Percentiles rank a stretch among this genome's conserved stretches.
Conservation (phyloP, 2,329 filamentous ascomycete species). For the Beauveria sp. region DNA sequence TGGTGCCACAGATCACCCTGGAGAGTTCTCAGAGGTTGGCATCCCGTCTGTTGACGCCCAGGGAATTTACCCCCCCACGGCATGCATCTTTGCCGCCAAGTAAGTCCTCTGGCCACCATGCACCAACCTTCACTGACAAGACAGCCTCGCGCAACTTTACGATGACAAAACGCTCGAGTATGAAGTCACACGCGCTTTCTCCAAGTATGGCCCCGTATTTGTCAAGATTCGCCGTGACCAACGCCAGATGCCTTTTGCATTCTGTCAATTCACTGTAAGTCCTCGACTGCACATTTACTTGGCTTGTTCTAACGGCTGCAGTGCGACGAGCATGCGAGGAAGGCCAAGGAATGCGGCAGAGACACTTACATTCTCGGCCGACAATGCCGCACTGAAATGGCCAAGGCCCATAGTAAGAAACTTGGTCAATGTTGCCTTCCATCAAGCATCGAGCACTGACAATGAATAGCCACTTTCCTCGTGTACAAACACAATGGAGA, state of each 20-base stretch:
- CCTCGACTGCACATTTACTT: not conserved
- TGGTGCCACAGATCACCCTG: not conserved
- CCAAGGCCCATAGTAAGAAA: conserved; percentile 48
- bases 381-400: conserved; percentile 51
- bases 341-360: conserved; percentile 39
- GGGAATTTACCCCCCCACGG: conserved; percentile 42
- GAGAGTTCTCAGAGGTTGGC: not conserved
- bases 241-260: conserved; percentile 54
- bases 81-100: conserved; percentile 61
- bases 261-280: conserved; percentile 55
- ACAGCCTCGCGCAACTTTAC: conserved; percentile 43
- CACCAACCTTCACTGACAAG: conserved; percentile 11
- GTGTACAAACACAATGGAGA: conserved; percentile 32
- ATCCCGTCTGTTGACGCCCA: conserved; percentile 28
- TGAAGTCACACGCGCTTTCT: conserved; percentile 46
- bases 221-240: conserved; percentile 56
- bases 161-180: conserved; percentile 44
- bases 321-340: conserved; percentile 40
- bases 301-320: conserved; percentile 18
- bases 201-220: conserved; percentile 47
- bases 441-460: conserved; percentile 16
- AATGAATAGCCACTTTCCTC: conserved; percentile 38
- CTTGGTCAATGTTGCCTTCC: conserved; percentile 3
- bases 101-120: conserved; percentile 29
- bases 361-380: conserved; percentile 46